Evolutionary conservation across 495 filamentous ascomycete genomes (phyloP).

Genomic region (Podospora pseudoanserina): DNA sequence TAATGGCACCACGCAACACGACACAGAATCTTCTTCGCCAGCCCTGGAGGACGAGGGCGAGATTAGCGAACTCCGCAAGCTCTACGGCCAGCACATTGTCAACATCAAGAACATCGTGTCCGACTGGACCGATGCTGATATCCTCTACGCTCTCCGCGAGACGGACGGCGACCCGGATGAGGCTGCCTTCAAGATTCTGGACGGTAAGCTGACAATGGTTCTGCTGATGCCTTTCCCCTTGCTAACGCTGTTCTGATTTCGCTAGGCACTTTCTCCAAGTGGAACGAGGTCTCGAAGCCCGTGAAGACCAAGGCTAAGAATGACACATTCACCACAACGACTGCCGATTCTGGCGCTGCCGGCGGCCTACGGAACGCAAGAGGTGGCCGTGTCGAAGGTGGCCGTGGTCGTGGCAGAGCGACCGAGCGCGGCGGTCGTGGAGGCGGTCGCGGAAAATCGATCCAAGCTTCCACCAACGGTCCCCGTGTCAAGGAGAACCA

Average conservation of each 20-base stretch:
- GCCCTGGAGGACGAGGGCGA: conserved; percentile 82
- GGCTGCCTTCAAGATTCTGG: conserved; percentile 83
- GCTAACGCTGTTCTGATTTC: conserved; percentile 14
- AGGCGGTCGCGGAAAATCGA: conserved; percentile 48
- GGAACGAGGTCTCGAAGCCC: conserved; percentile 93
- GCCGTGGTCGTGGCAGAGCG: conserved; percentile 67
- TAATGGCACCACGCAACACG: conserved; percentile 52
- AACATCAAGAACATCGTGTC: conserved; percentile 87
- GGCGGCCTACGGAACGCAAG: conserved; percentile 45
- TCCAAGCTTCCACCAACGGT: conserved; percentile 52
- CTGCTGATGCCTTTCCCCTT: conserved; percentile 13
- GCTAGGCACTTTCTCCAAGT: conserved; percentile 83
- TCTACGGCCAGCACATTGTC: conserved; percentile 68
- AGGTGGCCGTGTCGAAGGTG: conserved; percentile 63
- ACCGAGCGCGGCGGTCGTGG: conserved; percentile 70
- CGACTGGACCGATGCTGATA: conserved; percentile 86
- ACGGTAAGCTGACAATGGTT: conserved; percentile 58
- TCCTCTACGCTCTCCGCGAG: conserved; percentile 87
- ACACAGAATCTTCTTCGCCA: conserved; percentile 48
- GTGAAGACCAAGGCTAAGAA: conserved; percentile 88
- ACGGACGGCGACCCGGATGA: conserved; percentile 81
- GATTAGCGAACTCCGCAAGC: conserved; percentile 84
- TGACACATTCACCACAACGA: conserved; percentile 49
- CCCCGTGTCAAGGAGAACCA: conserved; percentile 45
- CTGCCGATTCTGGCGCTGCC: conserved; percentile 45